Evolutionary conservation across 208 protist species (phyloP), one percentile per base, ranked within the genome.

Genomic region (Plasmodiophora brassicae): DNA sequence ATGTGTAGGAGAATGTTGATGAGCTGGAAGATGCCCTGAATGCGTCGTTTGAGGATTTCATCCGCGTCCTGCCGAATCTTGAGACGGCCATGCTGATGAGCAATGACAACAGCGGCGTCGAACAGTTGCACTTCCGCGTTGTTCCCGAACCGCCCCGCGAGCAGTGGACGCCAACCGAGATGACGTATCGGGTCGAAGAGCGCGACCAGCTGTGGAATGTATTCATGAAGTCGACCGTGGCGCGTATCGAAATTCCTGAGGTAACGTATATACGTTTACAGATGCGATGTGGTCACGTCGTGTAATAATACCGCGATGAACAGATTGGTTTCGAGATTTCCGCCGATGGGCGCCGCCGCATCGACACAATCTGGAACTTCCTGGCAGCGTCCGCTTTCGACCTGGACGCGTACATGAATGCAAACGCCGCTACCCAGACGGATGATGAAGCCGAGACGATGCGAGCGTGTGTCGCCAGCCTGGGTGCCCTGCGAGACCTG

Each of bases 141-240:
- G 20, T 78, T 5, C n/a, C n/a, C n/a, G n/a, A n/a, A n/a, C n/a
- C n/a, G n/a, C n/a, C n/a, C n/a, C 32, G n/a, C 65, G 32, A 5
- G 41, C 10, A 8, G 5, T 5, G 5, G 5, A 78, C 32, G 10
- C 65, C 65, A 32, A 14, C 5, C 65, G 41, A 78, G 65, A 78
- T 78, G 65, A 32, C 5, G 14, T 38, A 44, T 38, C 32, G 41
- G n/a, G 41, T 78, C 65, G n/a, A 32, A 5, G 14, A 78, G 41
- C 65, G 65, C 20, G 14, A 78, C 20, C 65, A 78, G n/a, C 65
- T 78, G 10, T 78, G 65, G 65, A 78, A 78, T 78, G 65, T 78
- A 5, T 8, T 78, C 5, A 14, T 78, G 14, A 78, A 78, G n/a
- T 78, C 65, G 5, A n/a, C 65, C 32, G 41, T 38, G 32, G 5